Evolutionary conservation across 495 filamentous ascomycete genomes (phyloP).

Genomic region (Hypomontagnella monticulosa): DNA sequence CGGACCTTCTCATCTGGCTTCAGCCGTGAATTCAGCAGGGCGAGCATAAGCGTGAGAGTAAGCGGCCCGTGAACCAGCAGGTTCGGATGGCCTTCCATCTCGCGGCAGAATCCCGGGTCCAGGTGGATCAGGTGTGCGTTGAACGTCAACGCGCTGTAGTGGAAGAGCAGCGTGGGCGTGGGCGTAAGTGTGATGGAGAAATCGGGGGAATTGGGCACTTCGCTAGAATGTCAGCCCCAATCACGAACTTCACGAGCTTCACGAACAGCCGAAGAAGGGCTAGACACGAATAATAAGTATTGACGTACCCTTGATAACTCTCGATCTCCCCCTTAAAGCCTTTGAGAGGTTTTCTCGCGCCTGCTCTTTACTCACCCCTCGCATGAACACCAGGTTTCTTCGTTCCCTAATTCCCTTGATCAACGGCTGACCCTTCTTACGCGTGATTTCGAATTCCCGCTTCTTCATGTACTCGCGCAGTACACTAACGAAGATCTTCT

Average conservation of each 20-base stretch:
- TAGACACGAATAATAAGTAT: not conserved
- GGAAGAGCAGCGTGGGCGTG: constrained; percentile 74
- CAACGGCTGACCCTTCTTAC: not conserved
- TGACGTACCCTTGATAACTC: constrained; percentile 37
- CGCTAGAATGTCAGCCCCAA: constrained; percentile 32
- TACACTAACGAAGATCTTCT: constrained; percentile 57
- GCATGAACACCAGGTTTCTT: constrained; percentile 54
- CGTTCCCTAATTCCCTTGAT: constrained; percentile 44
- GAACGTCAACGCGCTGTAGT: constrained; percentile 85
- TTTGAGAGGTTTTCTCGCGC: constrained; percentile 15
- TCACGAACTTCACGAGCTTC: constrained; percentile 17
- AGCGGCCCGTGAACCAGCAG: constrained; percentile 89
- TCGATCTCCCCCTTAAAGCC: constrained; percentile 9
- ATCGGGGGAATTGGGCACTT: constrained; percentile 53
- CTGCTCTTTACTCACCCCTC: constrained; percentile 28
- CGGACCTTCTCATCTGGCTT: constrained; percentile 20
- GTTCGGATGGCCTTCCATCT: constrained; percentile 76
- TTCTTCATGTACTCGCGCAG: constrained; percentile 44
- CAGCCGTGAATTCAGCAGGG: constrained; percentile 65
- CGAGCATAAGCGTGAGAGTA: constrained; percentile 77
- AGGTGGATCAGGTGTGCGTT: constrained; percentile 89
- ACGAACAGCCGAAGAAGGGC: not conserved
- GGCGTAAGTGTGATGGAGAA: constrained; percentile 70
- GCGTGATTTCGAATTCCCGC: not conserved
- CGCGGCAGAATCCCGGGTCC: constrained; percentile 73